Conservation (phyloP, 2,329 filamentous ascomycete species). For the Biscogniauxia mediterranea region DNA sequence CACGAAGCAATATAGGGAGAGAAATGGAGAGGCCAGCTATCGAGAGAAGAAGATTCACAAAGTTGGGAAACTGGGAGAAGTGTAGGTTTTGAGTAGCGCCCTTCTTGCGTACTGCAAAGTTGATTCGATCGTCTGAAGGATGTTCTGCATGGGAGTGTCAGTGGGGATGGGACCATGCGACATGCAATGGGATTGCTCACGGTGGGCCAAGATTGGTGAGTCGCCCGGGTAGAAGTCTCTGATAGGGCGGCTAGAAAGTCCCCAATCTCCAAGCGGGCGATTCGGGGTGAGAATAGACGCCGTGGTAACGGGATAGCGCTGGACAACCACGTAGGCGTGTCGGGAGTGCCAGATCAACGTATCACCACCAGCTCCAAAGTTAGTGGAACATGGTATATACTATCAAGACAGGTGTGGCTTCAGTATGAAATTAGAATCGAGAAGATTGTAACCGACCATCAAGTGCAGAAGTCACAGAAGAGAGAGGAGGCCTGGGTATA, state of each 20-base stretch:
- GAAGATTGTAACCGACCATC: constrained; percentile 6
- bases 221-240: constrained; percentile 34
- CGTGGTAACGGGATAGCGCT: constrained; percentile 37
- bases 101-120: constrained; percentile 31
- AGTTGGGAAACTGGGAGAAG: constrained; percentile 40
- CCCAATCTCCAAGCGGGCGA: constrained; percentile 41
- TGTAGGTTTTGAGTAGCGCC: constrained; percentile 54
- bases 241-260: constrained; percentile 41
- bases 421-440: constrained; percentile 7
- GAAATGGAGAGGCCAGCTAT: constrained; percentile 56
- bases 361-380: constrained; percentile 19
- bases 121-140: constrained; percentile 32
- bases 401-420: constrained; percentile 12
- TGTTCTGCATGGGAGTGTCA: constrained; percentile 39
- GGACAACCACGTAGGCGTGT: constrained; percentile 26
- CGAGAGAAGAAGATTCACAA: constrained; percentile 41
- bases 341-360: constrained; percentile 23
- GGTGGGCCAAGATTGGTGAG: constrained; percentile 38
- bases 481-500: constrained; percentile 24
- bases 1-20: constrained; percentile 38
- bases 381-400: constrained; percentile 21
- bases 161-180: constrained; percentile 36
- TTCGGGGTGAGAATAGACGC: constrained; percentile 46
- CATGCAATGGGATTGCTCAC: constrained; percentile 42
- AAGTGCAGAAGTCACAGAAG: constrained; percentile 4